phyloP scores from a whole-genome alignment of 169 alveolate species.

The Cryptosporidium xiaoi region DNA sequence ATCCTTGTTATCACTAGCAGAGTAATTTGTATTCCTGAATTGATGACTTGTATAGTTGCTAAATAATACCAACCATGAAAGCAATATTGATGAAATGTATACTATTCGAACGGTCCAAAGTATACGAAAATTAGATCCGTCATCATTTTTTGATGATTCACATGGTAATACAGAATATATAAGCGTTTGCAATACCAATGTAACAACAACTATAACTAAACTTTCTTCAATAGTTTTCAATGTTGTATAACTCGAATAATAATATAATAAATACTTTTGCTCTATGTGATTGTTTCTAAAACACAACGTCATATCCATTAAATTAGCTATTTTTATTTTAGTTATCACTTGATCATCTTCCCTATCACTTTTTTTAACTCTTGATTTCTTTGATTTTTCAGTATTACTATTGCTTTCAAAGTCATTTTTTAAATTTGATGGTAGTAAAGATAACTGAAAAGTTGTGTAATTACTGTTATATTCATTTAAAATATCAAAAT shows the following conservation, averaged over 20 bases:
- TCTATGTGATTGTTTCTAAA: conserved; percentile 87
- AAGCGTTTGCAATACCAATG: conserved; percentile 87
- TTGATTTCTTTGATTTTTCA: conserved; percentile 3
- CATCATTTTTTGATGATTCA: conserved; percentile 77
- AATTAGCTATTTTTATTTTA: conserved; percentile 33
- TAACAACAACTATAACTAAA: conserved; percentile 85
- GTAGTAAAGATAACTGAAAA: no score
- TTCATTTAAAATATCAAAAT: not conserved
- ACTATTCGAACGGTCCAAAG: conserved; percentile 89
- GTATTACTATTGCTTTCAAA: not conserved
- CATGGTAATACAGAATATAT: conserved; percentile 84
- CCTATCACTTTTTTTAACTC: not conserved
- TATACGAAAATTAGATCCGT: conserved; percentile 79
- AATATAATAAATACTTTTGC: conserved; percentile 86
- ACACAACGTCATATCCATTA: conserved; percentile 82
- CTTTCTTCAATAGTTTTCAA: conserved; percentile 88
- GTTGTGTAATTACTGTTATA: no score
- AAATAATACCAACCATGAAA: conserved; percentile 85
- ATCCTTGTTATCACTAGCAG: not conserved
- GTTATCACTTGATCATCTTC: conserved; percentile 22
- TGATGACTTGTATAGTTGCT: conserved; percentile 44
- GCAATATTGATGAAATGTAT: conserved; percentile 83
- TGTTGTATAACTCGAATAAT: conserved; percentile 86
- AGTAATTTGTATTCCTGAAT: not conserved
- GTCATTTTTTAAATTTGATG: not conserved